Evolutionary conservation across 1,284 basidiomycete species (phyloP).

Genomic region (Ceratobasidium sp.): DNA sequence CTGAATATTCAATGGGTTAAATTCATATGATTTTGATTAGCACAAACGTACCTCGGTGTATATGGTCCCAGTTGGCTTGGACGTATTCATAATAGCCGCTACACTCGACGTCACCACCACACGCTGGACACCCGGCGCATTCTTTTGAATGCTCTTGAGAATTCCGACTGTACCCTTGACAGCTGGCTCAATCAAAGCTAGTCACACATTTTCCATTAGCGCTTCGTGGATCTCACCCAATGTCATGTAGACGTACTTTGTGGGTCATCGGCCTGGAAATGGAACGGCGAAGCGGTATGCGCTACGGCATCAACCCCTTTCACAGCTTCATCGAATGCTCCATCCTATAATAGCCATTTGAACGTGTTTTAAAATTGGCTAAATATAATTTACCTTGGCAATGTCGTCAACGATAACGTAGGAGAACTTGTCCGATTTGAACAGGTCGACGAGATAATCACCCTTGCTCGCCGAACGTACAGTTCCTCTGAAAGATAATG

Average conservation of each 20-base stretch:
- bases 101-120: conserved; percentile 43
- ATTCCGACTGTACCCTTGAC: conserved; percentile 48
- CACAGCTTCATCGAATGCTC: conserved; percentile 44
- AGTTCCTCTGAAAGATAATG: conserved; percentile 25
- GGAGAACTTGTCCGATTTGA: conserved; percentile 41
- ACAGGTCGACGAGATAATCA: conserved; percentile 42
- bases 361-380: background rate
- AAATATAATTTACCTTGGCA: conserved; percentile 36
- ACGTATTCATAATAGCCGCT: conserved; percentile 39
- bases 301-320: conserved; percentile 47
- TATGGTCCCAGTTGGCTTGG: conserved; percentile 27
- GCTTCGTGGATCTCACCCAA: too few species aligned
- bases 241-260: conserved; percentile 37
- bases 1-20: background rate
- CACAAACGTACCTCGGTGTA: background rate
- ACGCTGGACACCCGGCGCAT: conserved; percentile 42
- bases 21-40: background rate
- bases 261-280: conserved; percentile 41
- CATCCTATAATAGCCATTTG: conserved; percentile 33
- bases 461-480: conserved; percentile 43
- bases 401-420: conserved; percentile 45
- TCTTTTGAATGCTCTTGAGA: conserved; percentile 46
- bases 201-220: background rate
- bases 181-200: conserved; percentile 48
- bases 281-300: conserved; percentile 41